A percentile compares a stretch with the other conserved stretches of the same genome.
Evolutionary conservation across 768 basidiomycete genomes (phyloP).

Genomic region (Leccinum aurantiacum): DNA sequence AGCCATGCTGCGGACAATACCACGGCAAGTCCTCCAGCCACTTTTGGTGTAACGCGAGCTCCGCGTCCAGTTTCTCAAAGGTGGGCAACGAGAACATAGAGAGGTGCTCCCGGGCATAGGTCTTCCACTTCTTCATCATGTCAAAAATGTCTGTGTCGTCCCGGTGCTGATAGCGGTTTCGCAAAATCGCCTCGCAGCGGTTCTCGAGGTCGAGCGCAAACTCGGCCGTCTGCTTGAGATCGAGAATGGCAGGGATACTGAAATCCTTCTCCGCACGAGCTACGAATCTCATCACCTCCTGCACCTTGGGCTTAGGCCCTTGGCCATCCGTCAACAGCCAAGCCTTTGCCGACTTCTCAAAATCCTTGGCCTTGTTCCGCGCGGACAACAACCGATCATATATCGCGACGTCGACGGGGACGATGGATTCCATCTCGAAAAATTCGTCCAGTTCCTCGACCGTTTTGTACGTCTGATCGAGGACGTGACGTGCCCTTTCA

Average conservation of each 20-base stretch:
- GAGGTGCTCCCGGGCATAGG: constrained; percentile 69
- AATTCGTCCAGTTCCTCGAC: constrained; percentile 77
- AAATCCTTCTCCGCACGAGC: constrained; percentile 76
- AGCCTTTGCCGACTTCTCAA: constrained; percentile 72
- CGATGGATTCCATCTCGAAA: constrained; percentile 57
- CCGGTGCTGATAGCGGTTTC: constrained; percentile 54
- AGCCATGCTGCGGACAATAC: constrained; percentile 69
- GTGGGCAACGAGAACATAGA: constrained; percentile 69
- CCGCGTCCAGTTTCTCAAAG: constrained; percentile 70
- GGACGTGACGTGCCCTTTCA: constrained; percentile 58
- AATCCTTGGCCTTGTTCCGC: constrained; percentile 70
- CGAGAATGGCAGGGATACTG: constrained; percentile 60
- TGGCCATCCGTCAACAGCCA: constrained; percentile 64
- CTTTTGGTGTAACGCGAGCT: constrained; percentile 62
- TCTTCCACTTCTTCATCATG: constrained; percentile 71
- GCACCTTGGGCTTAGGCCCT: constrained; percentile 57
- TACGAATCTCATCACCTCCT: constrained; percentile 69
- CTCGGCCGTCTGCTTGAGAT: constrained; percentile 68
- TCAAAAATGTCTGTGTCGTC: constrained; percentile 68
- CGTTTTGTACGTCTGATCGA: constrained; percentile 70
- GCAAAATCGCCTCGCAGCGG: constrained; percentile 71
- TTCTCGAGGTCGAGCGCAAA: constrained; percentile 78
- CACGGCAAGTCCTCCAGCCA: constrained; percentile 80
- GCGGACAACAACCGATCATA: constrained; percentile 64
- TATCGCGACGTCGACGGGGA: constrained; percentile 69